A percentile compares a stretch with the other conserved stretches of the same genome.
Conservation (phyloP, 805 yeast genomes). For the Candida sakaeoensis region DNA sequence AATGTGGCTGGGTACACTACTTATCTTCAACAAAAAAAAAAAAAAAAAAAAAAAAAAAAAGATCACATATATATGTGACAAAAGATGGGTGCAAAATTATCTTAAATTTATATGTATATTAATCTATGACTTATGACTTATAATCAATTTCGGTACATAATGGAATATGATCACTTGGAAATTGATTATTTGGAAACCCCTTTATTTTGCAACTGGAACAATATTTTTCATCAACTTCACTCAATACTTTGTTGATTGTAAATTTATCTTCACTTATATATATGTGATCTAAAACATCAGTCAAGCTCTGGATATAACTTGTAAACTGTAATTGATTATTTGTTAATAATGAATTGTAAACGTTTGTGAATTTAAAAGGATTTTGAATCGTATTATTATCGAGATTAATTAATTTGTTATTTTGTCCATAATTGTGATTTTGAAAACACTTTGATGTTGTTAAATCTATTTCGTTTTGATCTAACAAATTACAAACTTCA, state of each 20-base stretch:
- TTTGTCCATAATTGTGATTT: slow-evolving; percentile 16
- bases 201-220: slow-evolving; percentile 17
- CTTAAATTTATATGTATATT: background rate
- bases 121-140: background rate
- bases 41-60: too few relatives aligned
- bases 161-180: slow-evolving; percentile 56
- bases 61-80: too few relatives aligned
- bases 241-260: slow-evolving; percentile 42
- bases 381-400: slow-evolving; percentile 11
- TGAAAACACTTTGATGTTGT: slow-evolving; percentile 11
- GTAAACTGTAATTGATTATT: slow-evolving; percentile 16
- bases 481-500: slow-evolving; percentile 44
- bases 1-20: slow-evolving; percentile 1
- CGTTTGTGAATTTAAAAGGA: slow-evolving; percentile 15
- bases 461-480: slow-evolving; percentile 19
- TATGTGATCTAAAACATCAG: slow-evolving; percentile 55
- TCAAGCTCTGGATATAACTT: slow-evolving; percentile 45
- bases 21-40: background rate
- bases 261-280: slow-evolving; percentile 47
- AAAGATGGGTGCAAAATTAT: slow-evolving; percentile 6
- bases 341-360: slow-evolving; percentile 17
- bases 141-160: slow-evolving; percentile 24
- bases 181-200: slow-evolving; percentile 55
- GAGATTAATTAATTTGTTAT: slow-evolving; percentile 12
- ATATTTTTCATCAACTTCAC: slow-evolving; percentile 42